phyloP scores from a whole-genome alignment of 805 yeast species.

The Saccharomycopsis fodiens region DNA sequence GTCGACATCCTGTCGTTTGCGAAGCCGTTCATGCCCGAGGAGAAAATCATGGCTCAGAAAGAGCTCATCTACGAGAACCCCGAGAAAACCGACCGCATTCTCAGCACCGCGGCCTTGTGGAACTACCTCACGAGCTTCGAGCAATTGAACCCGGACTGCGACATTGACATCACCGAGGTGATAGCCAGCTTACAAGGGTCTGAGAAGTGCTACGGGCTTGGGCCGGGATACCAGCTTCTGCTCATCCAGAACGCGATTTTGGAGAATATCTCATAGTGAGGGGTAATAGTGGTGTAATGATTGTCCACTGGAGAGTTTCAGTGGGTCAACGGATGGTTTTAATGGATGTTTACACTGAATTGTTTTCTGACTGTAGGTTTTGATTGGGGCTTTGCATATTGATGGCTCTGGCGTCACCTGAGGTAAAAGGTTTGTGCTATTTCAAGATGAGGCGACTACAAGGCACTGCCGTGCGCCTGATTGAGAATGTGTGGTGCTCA shows the following conservation, averaged over 20 bases:
- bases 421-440: no score
- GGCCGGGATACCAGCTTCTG: constrained; percentile 27
- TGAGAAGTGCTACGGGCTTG: constrained; percentile 74
- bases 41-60: constrained; percentile 6
- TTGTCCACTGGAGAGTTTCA: no score
- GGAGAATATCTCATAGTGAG: neutral
- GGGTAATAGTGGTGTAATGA: no score
- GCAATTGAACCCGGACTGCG: constrained; percentile 38
- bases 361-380: no score
- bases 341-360: no score
- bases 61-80: constrained; percentile 22
- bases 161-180: constrained; percentile 49
- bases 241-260: constrained; percentile 1
- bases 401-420: no score
- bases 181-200: constrained; percentile 55
- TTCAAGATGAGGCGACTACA: no score
- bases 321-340: no score
- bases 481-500: no score
- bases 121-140: constrained; percentile 54
- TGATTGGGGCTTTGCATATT: no score
- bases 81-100: constrained; percentile 33
- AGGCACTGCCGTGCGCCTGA: no score
- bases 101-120: constrained; percentile 79
- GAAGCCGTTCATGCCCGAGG: constrained; percentile 17
- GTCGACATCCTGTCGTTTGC: constrained; percentile 24